Base-by-base conservation (phyloP, 2,329 filamentous ascomycete species). In the Microdochium nivale region DNA sequence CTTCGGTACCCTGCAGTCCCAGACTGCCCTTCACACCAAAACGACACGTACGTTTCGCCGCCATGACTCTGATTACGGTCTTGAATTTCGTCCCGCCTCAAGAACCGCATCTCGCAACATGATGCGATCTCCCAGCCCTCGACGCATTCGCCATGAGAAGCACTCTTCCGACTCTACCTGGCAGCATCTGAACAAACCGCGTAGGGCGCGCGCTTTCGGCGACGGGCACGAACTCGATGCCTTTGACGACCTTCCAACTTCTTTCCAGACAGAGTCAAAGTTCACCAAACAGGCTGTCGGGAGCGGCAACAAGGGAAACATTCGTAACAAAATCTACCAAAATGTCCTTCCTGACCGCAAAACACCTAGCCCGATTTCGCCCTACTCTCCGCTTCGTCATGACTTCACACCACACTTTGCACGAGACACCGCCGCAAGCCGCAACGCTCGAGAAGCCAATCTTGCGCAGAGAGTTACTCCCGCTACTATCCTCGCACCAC, bases 241-340 rank as follows among this genome's bases (percentile, higher is more conserved):
- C 2, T 97, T 99, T 65, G 94, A 99, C 65, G 94, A 99, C 68
- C 73, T 99, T 52, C 92, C 92, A 1, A 97, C 91, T 0, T 96
- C 91, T 16, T 83, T 79, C 13, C 82, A 86, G 54, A 79, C 83
- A 14, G 94, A 99, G 69, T 90, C 84, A 55, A 87, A 83, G 60
- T 99, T 83, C 62, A 76, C 90, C 55, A 95, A 91, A 67, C 83
- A 87, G 60, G 91, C 94, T 2, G 74, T 86, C 37, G 82, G 80
- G 47, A 79, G 80, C 51, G 84, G 86, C 46, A 81, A 86, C 25
- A 90, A 86, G 67, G 78, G 81, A 33, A 70, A 74, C 40, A 62
- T 81, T 32, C 75, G 81, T 51, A 81, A 75, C 61, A 82, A 77
- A 60, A 63, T 79, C 9, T 76, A 78, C 54, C 78, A 83, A 54